Evolutionary conservation across 1,139 yeast genomes (phyloP).

Genomic region (Taphrina deformans): DNA sequence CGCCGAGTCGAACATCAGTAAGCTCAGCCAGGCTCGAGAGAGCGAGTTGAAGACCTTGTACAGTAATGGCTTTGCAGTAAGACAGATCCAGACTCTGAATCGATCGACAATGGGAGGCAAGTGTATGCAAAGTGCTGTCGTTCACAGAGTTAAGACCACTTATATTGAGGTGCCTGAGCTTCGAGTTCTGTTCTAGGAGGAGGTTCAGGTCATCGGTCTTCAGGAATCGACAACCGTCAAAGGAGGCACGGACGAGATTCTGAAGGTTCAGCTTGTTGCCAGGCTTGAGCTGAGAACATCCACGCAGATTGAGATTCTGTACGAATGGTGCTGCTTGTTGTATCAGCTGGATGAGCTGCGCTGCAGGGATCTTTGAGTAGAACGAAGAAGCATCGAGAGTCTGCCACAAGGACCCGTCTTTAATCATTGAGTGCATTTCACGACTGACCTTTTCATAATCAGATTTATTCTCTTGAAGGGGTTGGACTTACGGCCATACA

Average conservation of each 20-base stretch:
- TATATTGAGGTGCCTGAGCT: conserved; percentile 32
- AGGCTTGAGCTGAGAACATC: conserved; percentile 35
- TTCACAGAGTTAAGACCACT: conserved; percentile 33
- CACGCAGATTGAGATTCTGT: conserved; percentile 37
- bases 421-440: conserved; percentile 21
- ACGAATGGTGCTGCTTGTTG: conserved; percentile 36
- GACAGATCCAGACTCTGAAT: conserved; percentile 37
- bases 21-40: conserved; percentile 27
- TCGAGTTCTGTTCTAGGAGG: conserved; percentile 29
- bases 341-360: conserved; percentile 33
- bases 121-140: conserved; percentile 30
- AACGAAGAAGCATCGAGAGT: conserved; percentile 33
- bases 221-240: conserved; percentile 37
- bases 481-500: conserved; percentile 27
- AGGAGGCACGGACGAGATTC: conserved; percentile 34
- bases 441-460: conserved; percentile 1
- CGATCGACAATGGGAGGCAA: conserved; percentile 30
- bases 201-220: conserved; percentile 34
- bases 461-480: background rate
- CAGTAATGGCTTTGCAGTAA: conserved; percentile 31
- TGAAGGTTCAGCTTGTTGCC: conserved; percentile 23
- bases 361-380: conserved; percentile 33
- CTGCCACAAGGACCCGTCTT: conserved; percentile 39
- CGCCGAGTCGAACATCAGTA: conserved; percentile 31
- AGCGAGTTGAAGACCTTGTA: conserved; percentile 30